These are phyloP conservation scores for Collybia nuda DNA, from an alignment of 768 basidiomycete genomes.

Conservation along the genomic window DNA sequence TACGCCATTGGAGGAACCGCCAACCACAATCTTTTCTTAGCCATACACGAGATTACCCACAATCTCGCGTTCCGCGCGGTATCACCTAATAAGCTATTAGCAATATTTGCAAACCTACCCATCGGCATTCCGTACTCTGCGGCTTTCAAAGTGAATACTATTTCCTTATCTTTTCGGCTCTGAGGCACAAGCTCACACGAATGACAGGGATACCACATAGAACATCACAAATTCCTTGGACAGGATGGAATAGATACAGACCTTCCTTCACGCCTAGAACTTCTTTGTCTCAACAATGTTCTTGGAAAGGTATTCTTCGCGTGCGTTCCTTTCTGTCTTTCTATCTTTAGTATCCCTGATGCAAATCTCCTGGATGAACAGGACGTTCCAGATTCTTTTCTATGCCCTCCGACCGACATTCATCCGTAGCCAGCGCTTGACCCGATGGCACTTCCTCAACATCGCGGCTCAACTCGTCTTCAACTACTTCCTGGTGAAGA, in stretches of 20 bases:
- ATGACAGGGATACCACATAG: slow-evolving; percentile 82
- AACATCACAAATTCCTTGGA: slow-evolving; percentile 94
- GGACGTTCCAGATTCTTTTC: slow-evolving; percentile 97
- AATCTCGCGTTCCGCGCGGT: slow-evolving; percentile 91
- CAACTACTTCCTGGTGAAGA: slow-evolving; percentile 62
- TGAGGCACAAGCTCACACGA: too few relatives aligned
- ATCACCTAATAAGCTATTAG: slow-evolving; percentile 79
- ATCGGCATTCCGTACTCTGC: slow-evolving; percentile 95
- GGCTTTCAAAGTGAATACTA: slow-evolving; percentile 77
- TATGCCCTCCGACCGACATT: slow-evolving; percentile 96
- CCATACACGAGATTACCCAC: slow-evolving; percentile 98
- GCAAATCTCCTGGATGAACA: slow-evolving; percentile 24
- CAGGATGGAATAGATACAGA: slow-evolving; percentile 97
- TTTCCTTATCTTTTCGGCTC: background rate
- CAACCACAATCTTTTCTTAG: slow-evolving; percentile 97
- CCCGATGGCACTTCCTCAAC: slow-evolving; percentile 85
- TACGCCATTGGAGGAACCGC: slow-evolving; percentile 91
- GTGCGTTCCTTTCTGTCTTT: slow-evolving; percentile 43
- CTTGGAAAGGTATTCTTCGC: slow-evolving; percentile 98
- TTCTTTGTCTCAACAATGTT: slow-evolving; percentile 88
- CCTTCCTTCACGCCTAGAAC: slow-evolving; percentile 83
- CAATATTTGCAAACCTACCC: slow-evolving; percentile 89
- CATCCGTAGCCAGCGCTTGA: slow-evolving; percentile 79
- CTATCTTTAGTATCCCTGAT: background rate
- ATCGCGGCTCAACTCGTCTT: slow-evolving; percentile 66